These are phyloP conservation scores for Alternaria rosae DNA, from an alignment of 2,329 filamentous ascomycete genomes.

Conservation along the genomic window DNA sequence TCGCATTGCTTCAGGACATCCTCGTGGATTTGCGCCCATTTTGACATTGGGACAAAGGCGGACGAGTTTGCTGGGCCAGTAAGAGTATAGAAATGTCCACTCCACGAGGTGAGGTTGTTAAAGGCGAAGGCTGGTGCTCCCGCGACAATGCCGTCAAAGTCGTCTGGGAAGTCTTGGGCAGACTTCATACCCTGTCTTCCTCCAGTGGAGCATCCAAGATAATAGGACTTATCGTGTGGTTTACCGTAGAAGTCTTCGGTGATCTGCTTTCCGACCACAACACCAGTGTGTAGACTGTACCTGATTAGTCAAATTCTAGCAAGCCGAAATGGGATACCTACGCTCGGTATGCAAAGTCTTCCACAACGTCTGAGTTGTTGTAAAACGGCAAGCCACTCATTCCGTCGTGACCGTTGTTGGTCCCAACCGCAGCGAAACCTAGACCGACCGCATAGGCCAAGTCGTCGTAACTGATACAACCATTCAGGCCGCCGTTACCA, in stretches of 20 bases:
- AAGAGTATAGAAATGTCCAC: conserved; percentile 38
- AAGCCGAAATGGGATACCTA: conserved; percentile 12
- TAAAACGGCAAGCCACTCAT: conserved; percentile 57
- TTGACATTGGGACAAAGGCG: conserved; percentile 49
- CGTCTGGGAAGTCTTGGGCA: conserved; percentile 44
- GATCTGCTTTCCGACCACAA: conserved; percentile 51
- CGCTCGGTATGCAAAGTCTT: conserved; percentile 59
- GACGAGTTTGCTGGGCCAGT: conserved; percentile 37
- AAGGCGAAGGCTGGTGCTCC: conserved; percentile 46
- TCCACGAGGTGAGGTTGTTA: conserved; percentile 46
- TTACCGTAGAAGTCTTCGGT: conserved; percentile 52
- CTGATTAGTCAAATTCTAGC: not conserved
- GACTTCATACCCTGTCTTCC: conserved; percentile 48
- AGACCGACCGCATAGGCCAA: conserved; percentile 49
- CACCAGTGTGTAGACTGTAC: conserved; percentile 41
- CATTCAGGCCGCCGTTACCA: conserved; percentile 53
- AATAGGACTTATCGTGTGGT: conserved; percentile 51
- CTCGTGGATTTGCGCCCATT: conserved; percentile 52
- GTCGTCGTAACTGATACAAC: conserved; percentile 51
- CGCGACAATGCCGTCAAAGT: conserved; percentile 50
- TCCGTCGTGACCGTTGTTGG: conserved; percentile 55
- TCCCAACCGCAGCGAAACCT: conserved; percentile 52
- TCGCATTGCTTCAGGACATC: conserved; percentile 61
- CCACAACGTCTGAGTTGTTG: conserved; percentile 55
- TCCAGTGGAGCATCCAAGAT: conserved; percentile 48